A percentile compares a stretch with the other conserved stretches of the same genome.
Conservation (phyloP, 129 eudicot species). For the Centrapalus pauciflorus region DNA sequence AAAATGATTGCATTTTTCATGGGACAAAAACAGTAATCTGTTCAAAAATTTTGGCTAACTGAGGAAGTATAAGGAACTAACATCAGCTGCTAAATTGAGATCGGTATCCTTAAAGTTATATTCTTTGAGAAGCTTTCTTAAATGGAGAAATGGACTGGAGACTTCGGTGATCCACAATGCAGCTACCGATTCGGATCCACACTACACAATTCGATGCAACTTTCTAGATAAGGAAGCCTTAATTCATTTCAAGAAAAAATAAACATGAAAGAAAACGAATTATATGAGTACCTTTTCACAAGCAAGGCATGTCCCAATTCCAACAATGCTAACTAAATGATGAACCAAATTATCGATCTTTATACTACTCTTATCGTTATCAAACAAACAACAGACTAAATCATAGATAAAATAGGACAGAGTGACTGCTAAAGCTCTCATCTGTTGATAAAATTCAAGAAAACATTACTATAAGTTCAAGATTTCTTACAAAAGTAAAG, state of each 20-base stretch:
- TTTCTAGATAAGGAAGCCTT: constrained; percentile 1
- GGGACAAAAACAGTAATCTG: too few species aligned
- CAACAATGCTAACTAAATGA: constrained; percentile 81
- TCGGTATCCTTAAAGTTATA: constrained; percentile 68
- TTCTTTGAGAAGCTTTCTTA: constrained; percentile 89
- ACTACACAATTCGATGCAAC: constrained; percentile 32
- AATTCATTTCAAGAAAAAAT: not conserved
- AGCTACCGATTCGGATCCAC: constrained; percentile 96
- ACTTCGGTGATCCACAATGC: constrained; percentile 79
- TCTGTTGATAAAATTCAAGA: constrained; percentile 45
- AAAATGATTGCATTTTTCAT: not conserved
- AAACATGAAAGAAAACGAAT: not conserved
- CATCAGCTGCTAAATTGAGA: constrained; percentile 87
- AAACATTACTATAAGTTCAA: not conserved
- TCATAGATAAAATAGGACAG: constrained; percentile 75
- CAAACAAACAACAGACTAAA: constrained; percentile 61
- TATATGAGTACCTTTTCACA: constrained; percentile 58
- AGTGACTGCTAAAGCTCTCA: constrained; percentile 54
- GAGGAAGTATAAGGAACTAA: constrained; percentile 27
- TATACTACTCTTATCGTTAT: constrained; percentile 34
- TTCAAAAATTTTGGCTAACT: not conserved
- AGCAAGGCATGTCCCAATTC: constrained; percentile 72
- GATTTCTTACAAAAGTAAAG: not conserved
- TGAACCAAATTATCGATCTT: constrained; percentile 73
- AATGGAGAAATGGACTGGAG: constrained; percentile 89